Conservation (phyloP, 2,329 filamentous ascomycete genomes). For the Calonectria leucothoes region DNA sequence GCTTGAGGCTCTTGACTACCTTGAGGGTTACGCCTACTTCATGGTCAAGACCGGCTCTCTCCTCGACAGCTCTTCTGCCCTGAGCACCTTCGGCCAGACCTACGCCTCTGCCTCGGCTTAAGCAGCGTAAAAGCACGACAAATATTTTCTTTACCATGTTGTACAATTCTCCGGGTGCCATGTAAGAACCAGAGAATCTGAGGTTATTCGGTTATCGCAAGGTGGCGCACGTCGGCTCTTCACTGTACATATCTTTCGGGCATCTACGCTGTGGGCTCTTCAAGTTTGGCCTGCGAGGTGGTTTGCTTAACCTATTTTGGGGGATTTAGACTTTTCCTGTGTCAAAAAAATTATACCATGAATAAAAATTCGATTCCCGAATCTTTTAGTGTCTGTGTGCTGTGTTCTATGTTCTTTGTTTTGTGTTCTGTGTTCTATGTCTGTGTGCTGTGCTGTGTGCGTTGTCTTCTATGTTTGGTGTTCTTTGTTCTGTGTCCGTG, state of each 20-base stretch:
- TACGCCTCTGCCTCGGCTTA: slow-evolving; percentile 55
- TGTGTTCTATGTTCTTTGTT: too few relatives aligned
- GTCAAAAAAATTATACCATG: slow-evolving; percentile 22
- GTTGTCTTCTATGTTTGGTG: too few relatives aligned
- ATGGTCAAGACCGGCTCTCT: slow-evolving; percentile 58
- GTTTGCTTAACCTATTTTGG: slow-evolving; percentile 25
- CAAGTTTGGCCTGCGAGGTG: slow-evolving; percentile 10
- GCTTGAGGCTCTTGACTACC: slow-evolving; percentile 62
- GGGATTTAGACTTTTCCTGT: slow-evolving; percentile 26
- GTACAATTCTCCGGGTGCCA: slow-evolving; percentile 52
- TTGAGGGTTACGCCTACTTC: slow-evolving; percentile 70
- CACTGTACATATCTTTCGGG: slow-evolving; percentile 46
- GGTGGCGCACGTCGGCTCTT: slow-evolving; percentile 40
- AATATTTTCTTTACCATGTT: slow-evolving; percentile 45
- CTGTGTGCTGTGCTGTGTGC: background rate
- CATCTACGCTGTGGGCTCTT: slow-evolving; percentile 29
- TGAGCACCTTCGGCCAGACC: slow-evolving; percentile 60
- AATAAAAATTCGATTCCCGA: slow-evolving; percentile 31
- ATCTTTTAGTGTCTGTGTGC: background rate
- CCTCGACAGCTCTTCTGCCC: slow-evolving; percentile 51
- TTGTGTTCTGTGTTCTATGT: too few relatives aligned
- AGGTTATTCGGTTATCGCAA: slow-evolving; percentile 34
- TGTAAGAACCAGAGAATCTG: slow-evolving; percentile 35
- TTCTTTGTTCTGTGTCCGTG: too few relatives aligned
- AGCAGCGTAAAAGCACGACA: background rate